Base-by-base conservation (phyloP, 345 rosid genomes). In the Salix purpurea region DNA sequence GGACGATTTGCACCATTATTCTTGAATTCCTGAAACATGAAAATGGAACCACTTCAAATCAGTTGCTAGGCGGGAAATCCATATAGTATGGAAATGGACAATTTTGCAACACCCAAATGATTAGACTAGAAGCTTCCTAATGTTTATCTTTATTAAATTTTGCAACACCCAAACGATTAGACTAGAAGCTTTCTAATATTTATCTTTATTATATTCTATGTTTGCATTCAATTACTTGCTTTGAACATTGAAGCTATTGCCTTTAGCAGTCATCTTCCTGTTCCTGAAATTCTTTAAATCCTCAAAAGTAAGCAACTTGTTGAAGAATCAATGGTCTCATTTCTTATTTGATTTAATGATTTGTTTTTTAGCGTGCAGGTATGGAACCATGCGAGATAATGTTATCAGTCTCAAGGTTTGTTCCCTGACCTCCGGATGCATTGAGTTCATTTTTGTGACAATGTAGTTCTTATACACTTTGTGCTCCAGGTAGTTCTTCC, bases 321-420 rank as follows among this genome's bases (percentile, higher is more conserved):
- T 28, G 32, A 24, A n/a, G 67, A 54, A 14, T 66, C 24, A 7
- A n/a, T 44, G 37, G 40, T 72, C n/a, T 36, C 24, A 14, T 73
- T 81, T 73, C 18, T 66, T 44, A 46, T 73, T 83, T 78, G 83
- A 73, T 75, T 82, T 88, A 78, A 87, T 83, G 65, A 84, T 76
- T 81, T 79, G 77, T 79, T 52, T 82, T 81, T 83, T 89, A 88
- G 88, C 90, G 81, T 87, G 88, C 86, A 94, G 98, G 95, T 94
- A 94, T 82, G 97, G 98, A 77, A 92, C 97, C 66, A 92, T 94
- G 98, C 91, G 95, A 34, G 97, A 92, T 73, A 92, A 92, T 84
- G 97, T 94, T 79, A 92, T 92, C 77, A 92, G 77, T 84, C 98
- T 94, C 78, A 91, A 89, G 98, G 97, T 92, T 79, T 76, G 84